A percentile compares a stretch with the other conserved stretches of the same genome.
Evolutionary conservation across 306 rosid species (phyloP).

Genomic region (Trifolium repens): DNA sequence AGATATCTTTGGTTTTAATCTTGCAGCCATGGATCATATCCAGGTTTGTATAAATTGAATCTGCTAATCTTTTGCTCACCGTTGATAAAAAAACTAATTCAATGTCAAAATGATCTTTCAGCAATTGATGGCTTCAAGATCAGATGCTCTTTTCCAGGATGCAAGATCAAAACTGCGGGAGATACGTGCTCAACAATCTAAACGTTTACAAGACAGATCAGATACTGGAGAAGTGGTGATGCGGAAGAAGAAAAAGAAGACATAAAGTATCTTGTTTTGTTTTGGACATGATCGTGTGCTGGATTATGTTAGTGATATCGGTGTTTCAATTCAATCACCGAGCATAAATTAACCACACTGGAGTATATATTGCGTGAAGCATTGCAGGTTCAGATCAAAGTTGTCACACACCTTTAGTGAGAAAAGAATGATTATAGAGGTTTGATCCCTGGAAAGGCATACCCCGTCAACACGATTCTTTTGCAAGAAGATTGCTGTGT

Average conservation of each 20-base stretch:
- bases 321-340: conserved; percentile 28
- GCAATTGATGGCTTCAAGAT: conserved; percentile 84
- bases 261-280: conserved; percentile 33
- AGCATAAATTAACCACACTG: conserved; percentile 20
- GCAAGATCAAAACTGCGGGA: conserved; percentile 74
- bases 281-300: conserved; percentile 27
- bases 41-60: conserved; percentile 55
- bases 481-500: conserved; percentile 29
- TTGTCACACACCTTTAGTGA: conserved; percentile 18
- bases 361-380: conserved; percentile 5
- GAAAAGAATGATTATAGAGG: conserved; percentile 24
- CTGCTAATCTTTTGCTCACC: conserved; percentile 11
- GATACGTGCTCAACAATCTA: conserved; percentile 78
- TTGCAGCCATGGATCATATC: conserved; percentile 97
- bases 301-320: conserved; percentile 34
- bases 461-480: conserved; percentile 17
- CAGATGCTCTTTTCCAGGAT: conserved; percentile 78
- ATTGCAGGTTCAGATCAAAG: conserved; percentile 27
- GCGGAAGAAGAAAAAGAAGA: conserved; percentile 61
- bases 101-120: conserved; percentile 53
- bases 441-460: conserved; percentile 23
- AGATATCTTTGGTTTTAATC: conserved; percentile 83
- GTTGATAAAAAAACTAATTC: conserved; percentile 25
- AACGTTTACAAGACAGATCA: conserved; percentile 62
- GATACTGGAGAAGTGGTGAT: conserved; percentile 60